Percentiles rank a stretch among this genome's conserved stretches.
These are phyloP conservation scores for Metschnikowia colocasiae DNA, from an alignment of 805 yeast genomes.

Conservation along the genomic window DNA sequence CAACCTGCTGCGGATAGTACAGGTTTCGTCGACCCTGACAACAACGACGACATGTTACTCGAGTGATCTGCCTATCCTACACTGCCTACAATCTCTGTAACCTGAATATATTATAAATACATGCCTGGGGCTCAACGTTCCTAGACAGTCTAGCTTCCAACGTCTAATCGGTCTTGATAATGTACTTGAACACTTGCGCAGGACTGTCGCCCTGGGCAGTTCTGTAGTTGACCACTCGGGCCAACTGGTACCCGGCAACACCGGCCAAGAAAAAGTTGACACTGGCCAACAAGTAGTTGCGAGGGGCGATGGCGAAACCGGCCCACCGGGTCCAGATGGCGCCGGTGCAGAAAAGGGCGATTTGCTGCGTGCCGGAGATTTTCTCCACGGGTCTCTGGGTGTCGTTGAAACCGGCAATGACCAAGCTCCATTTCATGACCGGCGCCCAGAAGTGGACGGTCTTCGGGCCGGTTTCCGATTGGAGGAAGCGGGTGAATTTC, in stretches of 20 bases:
- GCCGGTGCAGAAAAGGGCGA: constrained; percentile 87
- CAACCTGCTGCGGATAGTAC: too few species aligned
- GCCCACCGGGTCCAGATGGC: constrained; percentile 99
- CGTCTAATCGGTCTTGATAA: constrained; percentile 31
- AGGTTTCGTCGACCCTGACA: background rate
- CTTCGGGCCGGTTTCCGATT: constrained; percentile 90
- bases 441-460: constrained; percentile 97
- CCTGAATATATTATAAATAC: constrained; percentile 1
- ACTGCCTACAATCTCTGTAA: background rate
- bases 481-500: constrained; percentile 65
- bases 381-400: constrained; percentile 87
- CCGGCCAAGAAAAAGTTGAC: constrained; percentile 91
- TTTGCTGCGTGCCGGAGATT: constrained; percentile 83
- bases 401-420: constrained; percentile 87
- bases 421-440: constrained; percentile 74
- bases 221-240: constrained; percentile 70
- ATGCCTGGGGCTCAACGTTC: background rate
- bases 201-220: constrained; percentile 57
- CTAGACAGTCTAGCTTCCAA: background rate
- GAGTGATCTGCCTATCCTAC: too few species aligned
- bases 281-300: constrained; percentile 80
- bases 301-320: constrained; percentile 79
- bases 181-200: constrained; percentile 53
- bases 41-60: constrained; percentile 1
- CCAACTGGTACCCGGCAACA: constrained; percentile 83